phyloP scores from a whole-genome alignment of 768 basidiomycete species.

The Leccinum pellstonianum region DNA sequence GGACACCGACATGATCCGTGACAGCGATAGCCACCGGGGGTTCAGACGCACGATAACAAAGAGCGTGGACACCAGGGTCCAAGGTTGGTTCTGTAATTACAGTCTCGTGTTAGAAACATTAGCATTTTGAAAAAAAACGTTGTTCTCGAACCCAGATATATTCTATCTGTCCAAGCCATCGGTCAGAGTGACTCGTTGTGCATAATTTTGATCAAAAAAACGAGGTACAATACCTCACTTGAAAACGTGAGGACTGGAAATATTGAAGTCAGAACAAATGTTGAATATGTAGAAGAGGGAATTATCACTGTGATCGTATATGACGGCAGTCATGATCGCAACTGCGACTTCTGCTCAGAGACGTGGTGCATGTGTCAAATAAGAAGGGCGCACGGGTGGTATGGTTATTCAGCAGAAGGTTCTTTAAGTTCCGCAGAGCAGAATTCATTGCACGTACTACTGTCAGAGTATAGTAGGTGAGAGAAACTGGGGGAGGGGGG shows the following conservation, averaged over 20 bases:
- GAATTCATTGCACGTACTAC: too few relatives aligned
- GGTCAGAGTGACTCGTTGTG: neutral
- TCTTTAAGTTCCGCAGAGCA: too few relatives aligned
- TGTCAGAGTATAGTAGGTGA: too few relatives aligned
- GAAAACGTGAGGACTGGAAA: neutral
- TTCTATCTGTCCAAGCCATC: neutral
- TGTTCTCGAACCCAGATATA: neutral
- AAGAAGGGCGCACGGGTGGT: neutral
- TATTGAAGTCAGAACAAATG: neutral
- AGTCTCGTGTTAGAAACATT: neutral
- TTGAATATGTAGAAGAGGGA: neutral
- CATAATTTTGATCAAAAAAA: neutral
- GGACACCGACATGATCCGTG: too few relatives aligned
- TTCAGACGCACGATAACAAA: neutral
- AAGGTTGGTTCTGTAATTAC: neutral
- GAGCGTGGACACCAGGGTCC: neutral
- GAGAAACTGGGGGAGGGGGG: too few relatives aligned
- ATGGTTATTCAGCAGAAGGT: too few relatives aligned
- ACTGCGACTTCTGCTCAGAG: neutral
- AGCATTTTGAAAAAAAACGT: neutral
- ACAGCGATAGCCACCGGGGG: neutral
- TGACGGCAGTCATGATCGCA: neutral
- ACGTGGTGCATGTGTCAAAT: neutral
- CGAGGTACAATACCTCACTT: neutral
- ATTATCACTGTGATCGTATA: neutral